Evolutionary conservation across 345 rosid species (phyloP).

Genomic region (Murraya paniculata): DNA sequence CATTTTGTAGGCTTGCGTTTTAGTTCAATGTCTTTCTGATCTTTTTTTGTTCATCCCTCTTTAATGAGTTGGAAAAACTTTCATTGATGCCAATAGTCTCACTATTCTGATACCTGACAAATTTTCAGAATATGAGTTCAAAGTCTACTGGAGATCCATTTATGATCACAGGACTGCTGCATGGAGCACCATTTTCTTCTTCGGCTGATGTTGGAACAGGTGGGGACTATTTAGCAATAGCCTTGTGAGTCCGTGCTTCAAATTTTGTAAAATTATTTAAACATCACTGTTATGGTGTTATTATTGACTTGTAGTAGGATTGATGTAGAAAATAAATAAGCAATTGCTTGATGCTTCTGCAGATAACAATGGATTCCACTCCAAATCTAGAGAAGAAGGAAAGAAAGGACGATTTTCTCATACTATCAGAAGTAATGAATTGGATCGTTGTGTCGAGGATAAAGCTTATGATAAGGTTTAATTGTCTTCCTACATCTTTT

Average conservation of each 20-base stretch:
- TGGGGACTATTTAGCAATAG: slow-evolving; percentile 12
- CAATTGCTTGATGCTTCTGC: slow-evolving; percentile 16
- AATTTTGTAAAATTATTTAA: not conserved
- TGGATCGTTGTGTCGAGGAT: slow-evolving; percentile 18
- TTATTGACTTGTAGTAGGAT: not conserved
- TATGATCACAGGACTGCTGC: slow-evolving; percentile 3
- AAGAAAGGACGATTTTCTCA: slow-evolving; percentile 25
- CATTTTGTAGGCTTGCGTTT: not conserved
- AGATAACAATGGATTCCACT: slow-evolving; percentile 33
- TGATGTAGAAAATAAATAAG: slow-evolving; percentile 9
- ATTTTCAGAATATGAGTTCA: slow-evolving; percentile 43
- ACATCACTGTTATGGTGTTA: not conserved
- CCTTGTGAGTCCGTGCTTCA: slow-evolving; percentile 11
- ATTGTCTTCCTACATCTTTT: not conserved
- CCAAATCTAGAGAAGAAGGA: slow-evolving; percentile 23
- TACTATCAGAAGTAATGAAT: slow-evolving; percentile 17
- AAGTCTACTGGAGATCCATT: slow-evolving; percentile 24
- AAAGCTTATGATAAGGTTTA: slow-evolving; percentile 43
- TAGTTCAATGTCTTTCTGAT: not conserved
- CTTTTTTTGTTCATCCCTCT: not conserved
- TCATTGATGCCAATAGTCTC: not conserved
- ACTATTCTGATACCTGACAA: slow-evolving; percentile 21
- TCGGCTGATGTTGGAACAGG: slow-evolving; percentile 36
- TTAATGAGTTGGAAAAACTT: slow-evolving; percentile 3
- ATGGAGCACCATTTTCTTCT: slow-evolving; percentile 26